phyloP scores from a whole-genome alignment of 192 early-diverging fungal species.

The Tieghemiomyces parasiticus region DNA sequence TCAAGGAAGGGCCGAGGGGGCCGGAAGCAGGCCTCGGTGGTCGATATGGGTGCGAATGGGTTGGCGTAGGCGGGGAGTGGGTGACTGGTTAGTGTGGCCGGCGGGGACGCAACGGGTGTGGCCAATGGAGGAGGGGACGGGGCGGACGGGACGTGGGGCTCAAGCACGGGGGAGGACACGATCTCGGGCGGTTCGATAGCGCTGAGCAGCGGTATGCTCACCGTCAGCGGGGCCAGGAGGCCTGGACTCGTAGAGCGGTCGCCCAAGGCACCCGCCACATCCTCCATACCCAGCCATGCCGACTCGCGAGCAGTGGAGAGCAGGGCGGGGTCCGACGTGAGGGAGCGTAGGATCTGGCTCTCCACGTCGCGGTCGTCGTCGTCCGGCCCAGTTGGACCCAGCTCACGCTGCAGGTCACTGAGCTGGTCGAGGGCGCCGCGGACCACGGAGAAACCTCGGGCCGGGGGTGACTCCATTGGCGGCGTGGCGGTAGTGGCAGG shows the following conservation, averaged over 20 bases:
- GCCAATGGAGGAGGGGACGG: neutral
- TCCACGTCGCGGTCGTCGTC: neutral
- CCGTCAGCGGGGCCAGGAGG: neutral
- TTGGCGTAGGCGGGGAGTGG: conserved; percentile 7
- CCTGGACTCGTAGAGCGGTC: neutral
- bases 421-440: neutral
- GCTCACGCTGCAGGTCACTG: neutral
- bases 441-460: neutral
- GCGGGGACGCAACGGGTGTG: neutral
- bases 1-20: conserved; percentile 8
- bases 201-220: neutral
- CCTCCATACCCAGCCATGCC: conserved; percentile 9
- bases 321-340: neutral
- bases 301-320: neutral
- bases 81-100: neutral
- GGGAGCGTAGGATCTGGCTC: neutral
- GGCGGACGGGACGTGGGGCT: neutral
- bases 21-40: conserved; percentile 9
- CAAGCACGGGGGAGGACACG: neutral
- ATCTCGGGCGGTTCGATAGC: neutral
- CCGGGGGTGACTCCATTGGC: neutral
- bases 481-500: conserved; percentile 1
- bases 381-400: too few species aligned
- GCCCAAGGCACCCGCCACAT: conserved; percentile 9
- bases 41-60: conserved; percentile 3